Base-by-base conservation (phyloP, 352 stramenopile genomes). In the Globisporangium polare region DNA sequence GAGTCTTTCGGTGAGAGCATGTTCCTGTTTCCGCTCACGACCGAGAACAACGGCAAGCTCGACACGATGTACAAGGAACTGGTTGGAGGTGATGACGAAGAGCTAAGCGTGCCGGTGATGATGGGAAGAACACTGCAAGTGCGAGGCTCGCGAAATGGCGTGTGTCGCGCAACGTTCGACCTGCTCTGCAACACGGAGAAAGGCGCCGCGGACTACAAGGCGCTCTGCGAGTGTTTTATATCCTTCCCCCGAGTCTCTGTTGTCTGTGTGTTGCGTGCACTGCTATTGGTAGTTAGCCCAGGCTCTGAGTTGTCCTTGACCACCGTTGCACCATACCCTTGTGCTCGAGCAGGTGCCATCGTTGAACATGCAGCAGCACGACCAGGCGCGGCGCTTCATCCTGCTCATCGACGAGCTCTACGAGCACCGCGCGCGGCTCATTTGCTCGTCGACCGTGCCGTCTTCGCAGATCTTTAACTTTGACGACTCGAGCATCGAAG, bases 321-420 rank as follows among this genome's bases (percentile, higher is more conserved):
- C n/a, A 42, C 41, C 24, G 9, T 24, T 53, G 55, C 29, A 61
- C 43, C 76, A 93, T 63, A 90, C 92, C 0, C 68, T 99, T 9
- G 83, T 98, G 59, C 64, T 99, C 5, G 73, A 94, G 31, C 63
- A 89, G 58, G 89, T 99, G 65, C 94, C 96, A 4, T 55, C 71
- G 13, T 65, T 98, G 13, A 84, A 82, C 13, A 86, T 98, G 74
- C 71, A 83, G 15, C 71, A 92, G 42, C 93, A 98, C 60, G 90
- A 99, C 69, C 77, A 90, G 67, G 87, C 93, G n/a, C 77, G 96
- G 31, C 86, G 97, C 45, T 99, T 99, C 74, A 98, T 99, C 69
- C 88, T 97, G 49, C 77, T 99, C 1, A 81, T 99, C 49, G 97
- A 99, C 69, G 95, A 99, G 73, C 69, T 99, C 51, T 99, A 99